Evolutionary conservation across 352 stramenopile genomes (phyloP).

Genomic region (Aphanomyces invadans): DNA sequence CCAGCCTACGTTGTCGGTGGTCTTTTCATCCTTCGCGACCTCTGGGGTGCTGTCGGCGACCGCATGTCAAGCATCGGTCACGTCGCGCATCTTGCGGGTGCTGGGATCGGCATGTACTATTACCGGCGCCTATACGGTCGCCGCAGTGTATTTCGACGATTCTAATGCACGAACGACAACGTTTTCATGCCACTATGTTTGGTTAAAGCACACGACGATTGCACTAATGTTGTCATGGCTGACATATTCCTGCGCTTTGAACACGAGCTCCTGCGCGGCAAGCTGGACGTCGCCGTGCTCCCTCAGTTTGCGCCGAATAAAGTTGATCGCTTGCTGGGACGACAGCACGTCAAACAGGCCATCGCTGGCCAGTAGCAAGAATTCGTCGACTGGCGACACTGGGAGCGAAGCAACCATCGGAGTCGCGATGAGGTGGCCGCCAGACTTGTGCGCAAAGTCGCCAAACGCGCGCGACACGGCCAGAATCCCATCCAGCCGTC

Average conservation of each 20-base stretch:
- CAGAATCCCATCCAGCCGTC: slow-evolving; percentile 78
- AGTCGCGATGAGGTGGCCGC: slow-evolving; percentile 78
- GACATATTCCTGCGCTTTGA: slow-evolving; percentile 84
- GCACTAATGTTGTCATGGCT: slow-evolving; percentile 89
- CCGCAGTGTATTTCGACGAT: slow-evolving; percentile 5
- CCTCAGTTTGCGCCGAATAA: slow-evolving; percentile 79
- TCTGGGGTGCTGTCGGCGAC: slow-evolving; percentile 53
- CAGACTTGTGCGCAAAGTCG: slow-evolving; percentile 82
- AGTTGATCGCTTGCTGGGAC: slow-evolving; percentile 87
- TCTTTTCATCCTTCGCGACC: slow-evolving; percentile 66
- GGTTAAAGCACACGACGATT: slow-evolving; percentile 80
- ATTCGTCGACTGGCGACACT: slow-evolving; percentile 67
- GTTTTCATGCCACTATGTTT: slow-evolving; percentile 26
- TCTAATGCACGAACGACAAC: not conserved
- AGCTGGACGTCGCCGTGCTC: slow-evolving; percentile 85
- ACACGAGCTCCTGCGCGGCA: slow-evolving; percentile 77
- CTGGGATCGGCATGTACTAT: slow-evolving; percentile 49
- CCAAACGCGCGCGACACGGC: slow-evolving; percentile 84
- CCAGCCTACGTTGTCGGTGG: slow-evolving; percentile 60
- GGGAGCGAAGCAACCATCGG: slow-evolving; percentile 69
- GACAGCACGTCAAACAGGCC: slow-evolving; percentile 88
- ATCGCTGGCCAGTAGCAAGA: slow-evolving; percentile 87
- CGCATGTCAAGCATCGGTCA: slow-evolving; percentile 53
- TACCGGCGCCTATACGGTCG: slow-evolving; percentile 28
- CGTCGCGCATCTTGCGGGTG: slow-evolving; percentile 64